A percentile compares a stretch with the other conserved stretches of the same genome.
Conservation (phyloP, 2,329 filamentous ascomycete genomes). For the Cladorrhinum sp. region DNA sequence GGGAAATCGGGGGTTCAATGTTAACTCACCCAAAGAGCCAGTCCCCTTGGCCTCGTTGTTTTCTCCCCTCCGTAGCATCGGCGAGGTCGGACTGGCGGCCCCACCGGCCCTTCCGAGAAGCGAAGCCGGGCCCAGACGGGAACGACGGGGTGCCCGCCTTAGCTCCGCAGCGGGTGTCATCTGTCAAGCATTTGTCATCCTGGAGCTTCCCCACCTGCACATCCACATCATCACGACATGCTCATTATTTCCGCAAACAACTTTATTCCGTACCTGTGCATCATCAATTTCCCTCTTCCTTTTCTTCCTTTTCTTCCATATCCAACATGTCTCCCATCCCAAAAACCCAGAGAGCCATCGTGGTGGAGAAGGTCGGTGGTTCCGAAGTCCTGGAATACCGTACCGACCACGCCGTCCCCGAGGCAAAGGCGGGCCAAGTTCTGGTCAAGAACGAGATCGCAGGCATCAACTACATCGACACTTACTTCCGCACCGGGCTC, state of each 20-base stretch:
- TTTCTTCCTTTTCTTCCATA: neutral
- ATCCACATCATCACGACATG: neutral
- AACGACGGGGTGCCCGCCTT: no score
- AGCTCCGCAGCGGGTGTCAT: neutral
- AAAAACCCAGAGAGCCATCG: slow-evolving; percentile 3
- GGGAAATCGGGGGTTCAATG: neutral
- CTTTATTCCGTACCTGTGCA: no score
- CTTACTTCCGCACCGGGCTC: slow-evolving; percentile 37
- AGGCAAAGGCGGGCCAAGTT: slow-evolving; percentile 45
- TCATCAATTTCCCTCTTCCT: neutral
- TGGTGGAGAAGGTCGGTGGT: neutral
- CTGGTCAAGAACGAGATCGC: slow-evolving; percentile 76
- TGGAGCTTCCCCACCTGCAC: neutral
- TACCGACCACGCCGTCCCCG: slow-evolving; percentile 3
- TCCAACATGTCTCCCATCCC: neutral
- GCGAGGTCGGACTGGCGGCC: neutral
- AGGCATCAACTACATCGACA: slow-evolving; percentile 88
- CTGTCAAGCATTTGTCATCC: neutral
- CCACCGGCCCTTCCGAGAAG: neutral
- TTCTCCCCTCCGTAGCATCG: neutral
- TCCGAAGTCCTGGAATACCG: slow-evolving; percentile 5
- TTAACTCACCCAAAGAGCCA: no score
- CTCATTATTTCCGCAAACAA: no score
- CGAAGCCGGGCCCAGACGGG: neutral
- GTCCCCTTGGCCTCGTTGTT: no score